Evolutionary conservation across 768 basidiomycete genomes (phyloP).

Genomic region (Xanthoconium stramineum): DNA sequence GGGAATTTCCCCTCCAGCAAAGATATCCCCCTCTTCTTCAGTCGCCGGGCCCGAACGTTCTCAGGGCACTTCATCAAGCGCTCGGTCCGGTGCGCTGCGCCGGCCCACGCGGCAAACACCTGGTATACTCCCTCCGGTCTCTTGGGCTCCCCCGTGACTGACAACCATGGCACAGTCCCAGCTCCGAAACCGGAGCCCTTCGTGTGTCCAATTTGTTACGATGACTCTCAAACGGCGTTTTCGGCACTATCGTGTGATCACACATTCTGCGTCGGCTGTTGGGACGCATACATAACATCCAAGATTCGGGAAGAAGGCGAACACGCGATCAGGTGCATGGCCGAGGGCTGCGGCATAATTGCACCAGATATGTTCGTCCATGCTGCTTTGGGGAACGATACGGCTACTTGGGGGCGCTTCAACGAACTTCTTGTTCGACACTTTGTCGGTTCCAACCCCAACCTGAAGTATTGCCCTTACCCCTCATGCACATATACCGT

Average conservation of each 20-base stretch:
- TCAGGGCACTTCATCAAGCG: conserved; percentile 26
- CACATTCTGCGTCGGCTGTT: conserved; percentile 79
- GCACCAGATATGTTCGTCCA: conserved; percentile 62
- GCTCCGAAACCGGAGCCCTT: conserved; percentile 49
- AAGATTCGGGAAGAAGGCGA: conserved; percentile 86
- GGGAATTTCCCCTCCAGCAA: conserved; percentile 52
- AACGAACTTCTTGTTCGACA: conserved; percentile 85
- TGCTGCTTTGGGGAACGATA: conserved; percentile 53
- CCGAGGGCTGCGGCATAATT: conserved; percentile 65
- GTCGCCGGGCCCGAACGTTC: conserved; percentile 32
- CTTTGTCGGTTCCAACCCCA: conserved; percentile 80
- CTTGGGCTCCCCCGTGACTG: background rate
- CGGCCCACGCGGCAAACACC: conserved; percentile 29
- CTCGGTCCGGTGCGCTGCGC: conserved; percentile 25
- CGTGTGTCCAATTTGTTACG: conserved; percentile 93
- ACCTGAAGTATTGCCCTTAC: conserved; percentile 92
- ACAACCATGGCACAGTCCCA: conserved; percentile 14
- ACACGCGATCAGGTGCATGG: conserved; percentile 73
- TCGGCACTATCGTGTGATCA: conserved; percentile 82
- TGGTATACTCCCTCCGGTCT: conserved; percentile 10
- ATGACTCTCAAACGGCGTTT: conserved; percentile 66
- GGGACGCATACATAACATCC: conserved; percentile 72
- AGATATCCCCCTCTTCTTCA: conserved; percentile 18
- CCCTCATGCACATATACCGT: conserved; percentile 95
- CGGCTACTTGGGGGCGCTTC: conserved; percentile 63